Evolutionary conservation across 2,329 filamentous ascomycete genomes (phyloP), one percentile per base, ranked within the genome.

Genomic region (Fusarium sp.): DNA sequence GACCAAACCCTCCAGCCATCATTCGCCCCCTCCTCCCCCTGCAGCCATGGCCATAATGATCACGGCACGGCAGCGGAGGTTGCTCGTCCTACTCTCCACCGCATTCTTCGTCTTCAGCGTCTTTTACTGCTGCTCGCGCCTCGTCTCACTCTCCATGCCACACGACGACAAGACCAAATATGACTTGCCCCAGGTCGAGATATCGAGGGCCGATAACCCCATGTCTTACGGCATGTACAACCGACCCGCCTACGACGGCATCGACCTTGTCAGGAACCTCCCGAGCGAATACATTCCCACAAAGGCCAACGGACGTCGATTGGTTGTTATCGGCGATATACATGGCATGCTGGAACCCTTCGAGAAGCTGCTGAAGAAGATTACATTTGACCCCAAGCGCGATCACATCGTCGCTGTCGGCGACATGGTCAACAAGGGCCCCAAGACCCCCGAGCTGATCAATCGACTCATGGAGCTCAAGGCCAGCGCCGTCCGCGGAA

Each of bases 241-340:
- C 5, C 84, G 84, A 24, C 86, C 85, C 27, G 74, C 72, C 9
- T 79, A 86, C 72, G 78, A 80, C 37, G 76, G 74, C 37, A 79
- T 82, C 27, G 78, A 73, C 11, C 76, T 82, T 57, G 71, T 81
- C 38, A 78, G 77, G 35, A 70, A 72, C 18, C 73, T 86, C 10
- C 80, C 83, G 13, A 63, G 70, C 11, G 61, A 78, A 42, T 63
- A 79, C 54, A 68, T 84, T 20, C 79, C 82, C 4, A 84, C 83
- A 5, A 54, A 77, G 29, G 66, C 80, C 22, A 83, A 85, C 40
- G 77, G 84, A 24, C 90, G 88, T 63, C 87, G 95, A 20, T 85
- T 99, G 27, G 86, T 98, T 37, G 87, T 98, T 70, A 87, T 98
- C 37, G 96, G 96, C 64, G 96, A 99, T 83, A 94, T 98, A 16